Conservation (phyloP, 2,329 filamentous ascomycete species). For the Thielaviopsis musarum region DNA sequence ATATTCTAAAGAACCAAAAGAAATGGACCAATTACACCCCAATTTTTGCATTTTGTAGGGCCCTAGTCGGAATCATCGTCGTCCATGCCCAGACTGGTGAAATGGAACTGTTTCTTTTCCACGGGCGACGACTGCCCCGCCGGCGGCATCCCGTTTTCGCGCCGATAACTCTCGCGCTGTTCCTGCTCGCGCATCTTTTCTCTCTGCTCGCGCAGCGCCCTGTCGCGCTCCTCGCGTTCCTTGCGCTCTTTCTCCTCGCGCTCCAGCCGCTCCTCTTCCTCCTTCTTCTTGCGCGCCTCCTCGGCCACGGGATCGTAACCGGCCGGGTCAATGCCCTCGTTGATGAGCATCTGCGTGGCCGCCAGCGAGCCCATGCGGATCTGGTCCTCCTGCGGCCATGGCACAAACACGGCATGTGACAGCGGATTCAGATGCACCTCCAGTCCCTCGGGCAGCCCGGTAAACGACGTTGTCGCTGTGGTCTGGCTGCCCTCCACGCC, state of each 20-base stretch:
- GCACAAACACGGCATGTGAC: constrained; percentile 46
- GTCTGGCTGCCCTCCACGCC: constrained; percentile 12
- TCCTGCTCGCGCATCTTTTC: constrained; percentile 26
- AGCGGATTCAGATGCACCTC: constrained; percentile 37
- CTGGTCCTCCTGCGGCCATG: constrained; percentile 58
- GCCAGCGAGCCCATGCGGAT: constrained; percentile 55
- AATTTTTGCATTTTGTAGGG: background rate
- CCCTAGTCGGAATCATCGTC: constrained; percentile 23
- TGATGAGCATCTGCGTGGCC: constrained; percentile 41
- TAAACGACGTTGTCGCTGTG: constrained; percentile 20
- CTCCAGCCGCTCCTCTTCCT: constrained; percentile 31
- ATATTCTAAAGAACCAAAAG: background rate
- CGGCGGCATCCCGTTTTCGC: constrained; percentile 20
- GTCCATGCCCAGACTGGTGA: constrained; percentile 35
- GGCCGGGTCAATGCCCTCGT: constrained; percentile 44
- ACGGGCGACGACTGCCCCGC: constrained; percentile 17
- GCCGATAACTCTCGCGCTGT: constrained; percentile 23
- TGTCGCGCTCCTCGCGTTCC: constrained; percentile 30
- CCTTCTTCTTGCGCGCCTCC: constrained; percentile 31
- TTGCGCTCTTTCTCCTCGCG: constrained; percentile 30
- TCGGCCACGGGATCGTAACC: constrained; percentile 41
- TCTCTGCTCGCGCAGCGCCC: constrained; percentile 23
- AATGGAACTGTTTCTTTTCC: constrained; percentile 38
- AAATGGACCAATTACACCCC: background rate
- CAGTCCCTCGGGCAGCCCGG: constrained; percentile 31